Evolutionary conservation across 768 basidiomycete genomes (phyloP), one percentile per base, ranked within the genome.

Genomic region (Tylopilus cervinicoccineus): DNA sequence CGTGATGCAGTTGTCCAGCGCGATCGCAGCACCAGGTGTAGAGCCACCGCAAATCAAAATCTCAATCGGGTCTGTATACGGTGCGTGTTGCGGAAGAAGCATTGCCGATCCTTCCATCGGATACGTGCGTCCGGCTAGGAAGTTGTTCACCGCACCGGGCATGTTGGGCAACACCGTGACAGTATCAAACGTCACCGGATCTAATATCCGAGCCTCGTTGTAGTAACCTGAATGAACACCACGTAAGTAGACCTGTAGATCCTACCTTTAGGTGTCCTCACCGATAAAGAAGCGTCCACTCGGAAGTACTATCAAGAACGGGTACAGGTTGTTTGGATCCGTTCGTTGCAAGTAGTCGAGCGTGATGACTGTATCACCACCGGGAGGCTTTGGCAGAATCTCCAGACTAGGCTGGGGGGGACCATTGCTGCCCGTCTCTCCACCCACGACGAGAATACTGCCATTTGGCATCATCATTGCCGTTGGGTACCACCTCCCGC

Each of bases 281-380:
- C 87, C 83, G 34, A 86, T 74, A 61, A 90, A 89, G 57, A 91
- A 67, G 28, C 76, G 74, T 2, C 79, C 79, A 38, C 81, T 82
- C 0, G 88, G 86, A n/a, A 91, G 75, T 6, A 88, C 74, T 46
- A 83, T 64, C 28, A 90, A 67, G 72, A 87, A 90, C 0, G 88
- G 88, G 57, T 91, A 91, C 41, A 91, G 64, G 56, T 89, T 89
- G 59, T 86, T 81, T 1, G 88, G 88, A 57, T 89, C 83, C 4
- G 88, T 89, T 24, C 85, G 75, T 28, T 70, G 61, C 26, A 90
- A 70, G 71, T 79, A 88, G 50, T 84, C 82, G 47, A 89, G 73
- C 40, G 78, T 72, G 44, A 84, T 46, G 11, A 72, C 70, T 0
- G 86, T 88, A 43, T 74, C 69, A n/a, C 83, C 87, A 2, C 87